These are phyloP conservation scores for Pyricularia grisea DNA, from an alignment of 2,329 filamentous ascomycete species.

Conservation along the genomic window DNA sequence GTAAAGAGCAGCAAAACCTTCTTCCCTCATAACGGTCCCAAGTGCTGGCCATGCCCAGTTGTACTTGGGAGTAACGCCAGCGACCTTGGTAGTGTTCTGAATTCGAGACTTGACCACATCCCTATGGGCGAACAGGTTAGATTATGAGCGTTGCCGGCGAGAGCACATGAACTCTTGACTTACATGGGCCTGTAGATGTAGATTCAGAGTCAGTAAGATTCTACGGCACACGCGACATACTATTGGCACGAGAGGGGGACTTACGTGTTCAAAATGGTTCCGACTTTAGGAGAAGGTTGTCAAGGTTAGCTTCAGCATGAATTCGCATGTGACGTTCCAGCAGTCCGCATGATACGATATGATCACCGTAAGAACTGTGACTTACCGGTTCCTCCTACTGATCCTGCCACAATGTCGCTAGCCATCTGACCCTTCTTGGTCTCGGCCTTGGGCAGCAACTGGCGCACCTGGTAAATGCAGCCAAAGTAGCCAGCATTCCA, in stretches of 20 bases:
- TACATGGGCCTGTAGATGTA: slow-evolving; percentile 1
- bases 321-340: not conserved
- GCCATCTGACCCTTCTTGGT: slow-evolving; percentile 72
- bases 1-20: slow-evolving; percentile 86
- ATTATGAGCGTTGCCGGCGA: not conserved
- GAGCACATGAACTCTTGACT: not conserved
- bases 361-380: not conserved
- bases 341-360: not conserved
- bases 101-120: slow-evolving; percentile 96
- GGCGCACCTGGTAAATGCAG: slow-evolving; percentile 94
- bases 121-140: slow-evolving; percentile 34
- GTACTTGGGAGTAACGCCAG: slow-evolving; percentile 84
- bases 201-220: not conserved
- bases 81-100: slow-evolving; percentile 79
- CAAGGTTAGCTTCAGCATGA: not conserved
- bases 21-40: slow-evolving; percentile 80
- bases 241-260: slow-evolving; percentile 35
- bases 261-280: slow-evolving; percentile 76
- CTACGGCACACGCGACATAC: not conserved
- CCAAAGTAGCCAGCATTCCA: slow-evolving; percentile 98
- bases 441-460: slow-evolving; percentile 69
- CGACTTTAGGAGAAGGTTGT: slow-evolving; percentile 20
- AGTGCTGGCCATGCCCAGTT: slow-evolving; percentile 95
- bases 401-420: slow-evolving; percentile 82
- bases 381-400: slow-evolving; percentile 8